phyloP scores from a whole-genome alignment of 2,329 filamentous ascomycete genomes.

The Amauroascus niger region DNA sequence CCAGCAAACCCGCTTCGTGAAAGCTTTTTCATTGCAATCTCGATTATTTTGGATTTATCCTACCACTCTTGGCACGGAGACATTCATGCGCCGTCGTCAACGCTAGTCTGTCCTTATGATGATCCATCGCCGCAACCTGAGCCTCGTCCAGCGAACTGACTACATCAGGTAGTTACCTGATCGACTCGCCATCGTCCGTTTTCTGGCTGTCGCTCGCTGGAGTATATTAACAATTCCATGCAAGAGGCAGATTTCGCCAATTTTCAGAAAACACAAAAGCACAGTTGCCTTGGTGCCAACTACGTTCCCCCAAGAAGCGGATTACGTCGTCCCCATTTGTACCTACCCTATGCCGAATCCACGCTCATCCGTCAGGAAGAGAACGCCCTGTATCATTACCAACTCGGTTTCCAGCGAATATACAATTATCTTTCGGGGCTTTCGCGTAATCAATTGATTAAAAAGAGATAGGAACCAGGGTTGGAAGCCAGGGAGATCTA shows the following conservation, averaged over 20 bases:
- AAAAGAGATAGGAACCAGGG: not conserved
- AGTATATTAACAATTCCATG: not conserved
- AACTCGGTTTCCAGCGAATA: not conserved
- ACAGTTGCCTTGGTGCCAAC: not conserved
- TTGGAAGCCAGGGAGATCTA: slow-evolving; percentile 14
- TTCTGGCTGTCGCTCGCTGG: not conserved
- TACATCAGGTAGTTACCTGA: too few relatives aligned
- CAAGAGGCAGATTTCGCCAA: not conserved
- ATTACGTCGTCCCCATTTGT: not conserved
- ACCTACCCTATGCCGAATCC: slow-evolving; percentile 9
- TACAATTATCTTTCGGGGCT: not conserved
- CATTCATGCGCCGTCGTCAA: not conserved
- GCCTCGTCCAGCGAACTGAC: not conserved
- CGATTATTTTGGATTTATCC: not conserved
- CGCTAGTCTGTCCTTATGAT: slow-evolving; percentile 6
- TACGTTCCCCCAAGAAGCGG: not conserved
- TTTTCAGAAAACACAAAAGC: too few relatives aligned
- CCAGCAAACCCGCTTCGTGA: not conserved
- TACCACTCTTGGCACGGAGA: not conserved
- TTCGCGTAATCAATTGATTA: not conserved
- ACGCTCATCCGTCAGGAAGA: not conserved
- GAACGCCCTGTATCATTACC: not conserved
- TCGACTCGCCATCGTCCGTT: not conserved
- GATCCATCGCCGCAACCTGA: not conserved
- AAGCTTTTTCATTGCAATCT: not conserved